phyloP scores from a whole-genome alignment of 495 filamentous ascomycete genomes.

The Aspergillus indologenus region DNA sequence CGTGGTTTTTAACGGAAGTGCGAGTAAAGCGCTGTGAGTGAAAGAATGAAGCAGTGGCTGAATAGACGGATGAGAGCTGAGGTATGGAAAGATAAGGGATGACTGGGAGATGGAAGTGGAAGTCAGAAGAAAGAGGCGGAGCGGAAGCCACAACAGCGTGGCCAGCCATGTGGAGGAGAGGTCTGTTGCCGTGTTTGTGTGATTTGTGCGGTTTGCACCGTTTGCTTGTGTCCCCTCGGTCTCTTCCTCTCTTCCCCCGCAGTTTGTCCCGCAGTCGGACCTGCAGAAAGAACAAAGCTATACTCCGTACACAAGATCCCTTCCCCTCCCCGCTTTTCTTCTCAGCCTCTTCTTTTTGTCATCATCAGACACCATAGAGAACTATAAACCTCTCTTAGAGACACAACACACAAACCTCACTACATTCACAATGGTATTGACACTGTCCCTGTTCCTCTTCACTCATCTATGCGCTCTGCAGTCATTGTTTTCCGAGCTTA shows the following conservation, averaged over 20 bases:
- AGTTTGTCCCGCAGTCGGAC: constrained; percentile 17
- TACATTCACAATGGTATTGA: constrained; percentile 14
- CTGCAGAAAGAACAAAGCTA: constrained; percentile 2
- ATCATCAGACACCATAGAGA: neutral
- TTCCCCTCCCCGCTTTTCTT: neutral
- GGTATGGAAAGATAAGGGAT: neutral
- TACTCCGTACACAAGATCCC: neutral
- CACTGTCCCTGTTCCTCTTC: neutral
- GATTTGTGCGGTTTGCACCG: constrained; percentile 17
- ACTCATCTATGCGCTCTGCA: neutral
- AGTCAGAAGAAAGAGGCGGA: constrained; percentile 11
- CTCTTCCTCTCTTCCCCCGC: constrained; percentile 21
- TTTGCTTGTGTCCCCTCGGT: constrained; percentile 14
- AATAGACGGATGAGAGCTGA: neutral
- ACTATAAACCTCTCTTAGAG: neutral
- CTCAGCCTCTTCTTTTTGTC: neutral
- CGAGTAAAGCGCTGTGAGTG: neutral
- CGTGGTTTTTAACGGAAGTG: neutral
- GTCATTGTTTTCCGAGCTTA: neutral
- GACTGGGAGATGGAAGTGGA: constrained; percentile 11
- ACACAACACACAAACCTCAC: too few species aligned
- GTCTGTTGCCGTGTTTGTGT: constrained; percentile 19
- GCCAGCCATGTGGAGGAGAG: constrained; percentile 3
- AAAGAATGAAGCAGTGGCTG: neutral
- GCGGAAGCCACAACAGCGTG: constrained; percentile 1